Percentiles rank a stretch among this genome's conserved stretches.
phyloP scores from a whole-genome alignment of 306 rosid species.

The Quercus ilex region DNA sequence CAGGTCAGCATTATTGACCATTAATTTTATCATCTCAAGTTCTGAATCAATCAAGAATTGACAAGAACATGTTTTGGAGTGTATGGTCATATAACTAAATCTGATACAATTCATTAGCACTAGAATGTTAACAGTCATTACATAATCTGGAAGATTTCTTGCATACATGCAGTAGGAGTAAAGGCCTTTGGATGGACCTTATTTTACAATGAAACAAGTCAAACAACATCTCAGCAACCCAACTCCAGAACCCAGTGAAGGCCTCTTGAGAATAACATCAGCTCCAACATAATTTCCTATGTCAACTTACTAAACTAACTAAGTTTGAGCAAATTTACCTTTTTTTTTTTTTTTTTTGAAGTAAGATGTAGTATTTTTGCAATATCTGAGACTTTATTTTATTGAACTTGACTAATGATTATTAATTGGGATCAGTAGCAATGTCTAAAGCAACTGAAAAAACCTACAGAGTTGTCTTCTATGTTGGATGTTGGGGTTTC shows the following conservation, averaged over 20 bases:
- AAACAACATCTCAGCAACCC: conserved; percentile 79
- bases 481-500: conserved; percentile 30
- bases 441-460: conserved; percentile 69
- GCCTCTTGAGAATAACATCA: background rate
- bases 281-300: background rate
- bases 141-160: conserved; percentile 6
- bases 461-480: conserved; percentile 59
- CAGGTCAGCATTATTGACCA: background rate
- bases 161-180: conserved; percentile 29
- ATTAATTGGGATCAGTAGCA: conserved; percentile 50
- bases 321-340: conserved; percentile 23
- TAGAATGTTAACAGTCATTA: background rate
- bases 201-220: conserved; percentile 47
- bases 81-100: background rate
- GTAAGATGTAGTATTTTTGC: conserved; percentile 24
- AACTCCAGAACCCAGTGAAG: conserved; percentile 42
- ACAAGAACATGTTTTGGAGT: background rate
- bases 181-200: conserved; percentile 70
- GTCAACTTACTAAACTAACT: conserved; percentile 25
- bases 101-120: background rate
- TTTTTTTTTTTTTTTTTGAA: conserved; percentile 20
- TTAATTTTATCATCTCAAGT: background rate
- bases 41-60: background rate
- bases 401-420: conserved; percentile 35
- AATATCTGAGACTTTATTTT: conserved; percentile 30